Percentiles rank a stretch among this genome's conserved stretches.
Conservation (phyloP, 495 filamentous ascomycete species). For the Glutinoglossum americanum region DNA sequence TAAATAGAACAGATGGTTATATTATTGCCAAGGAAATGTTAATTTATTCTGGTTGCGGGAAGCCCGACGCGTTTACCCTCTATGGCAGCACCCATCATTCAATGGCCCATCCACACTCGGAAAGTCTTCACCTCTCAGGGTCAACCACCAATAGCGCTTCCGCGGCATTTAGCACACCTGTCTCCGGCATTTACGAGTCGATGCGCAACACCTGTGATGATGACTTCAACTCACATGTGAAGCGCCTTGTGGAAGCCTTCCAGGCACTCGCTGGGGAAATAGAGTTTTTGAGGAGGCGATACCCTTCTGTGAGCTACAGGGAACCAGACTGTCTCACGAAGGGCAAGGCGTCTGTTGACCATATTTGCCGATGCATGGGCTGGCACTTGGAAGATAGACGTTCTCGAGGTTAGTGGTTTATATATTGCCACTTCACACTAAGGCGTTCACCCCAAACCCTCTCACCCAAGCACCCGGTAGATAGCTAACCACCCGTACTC, state of each 20-base stretch:
- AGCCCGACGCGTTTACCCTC: no score
- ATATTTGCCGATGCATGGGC: constrained; percentile 39
- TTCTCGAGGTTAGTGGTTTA: not conserved
- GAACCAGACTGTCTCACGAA: not conserved
- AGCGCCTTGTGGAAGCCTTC: constrained; percentile 2
- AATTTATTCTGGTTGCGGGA: no score
- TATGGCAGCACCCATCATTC: no score
- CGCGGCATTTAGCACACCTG: not conserved
- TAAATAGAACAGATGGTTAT: no score
- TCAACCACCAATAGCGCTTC: not conserved
- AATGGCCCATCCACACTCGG: not conserved
- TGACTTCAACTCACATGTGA: not conserved
- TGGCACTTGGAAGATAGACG: not conserved
- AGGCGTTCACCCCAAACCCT: not conserved
- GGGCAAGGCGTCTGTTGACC: constrained; percentile 47
- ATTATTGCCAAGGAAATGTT: no score
- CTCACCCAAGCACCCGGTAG: not conserved
- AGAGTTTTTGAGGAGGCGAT: constrained; percentile 29
- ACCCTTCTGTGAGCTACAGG: constrained; percentile 13
- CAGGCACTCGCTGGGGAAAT: constrained; percentile 20
- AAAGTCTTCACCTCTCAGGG: not conserved
- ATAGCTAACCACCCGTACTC: not conserved
- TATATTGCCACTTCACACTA: not conserved
- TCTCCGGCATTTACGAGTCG: not conserved
- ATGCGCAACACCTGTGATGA: not conserved